phyloP scores from a whole-genome alignment of 768 basidiomycete genomes.

The Leccinum sublutescens region DNA sequence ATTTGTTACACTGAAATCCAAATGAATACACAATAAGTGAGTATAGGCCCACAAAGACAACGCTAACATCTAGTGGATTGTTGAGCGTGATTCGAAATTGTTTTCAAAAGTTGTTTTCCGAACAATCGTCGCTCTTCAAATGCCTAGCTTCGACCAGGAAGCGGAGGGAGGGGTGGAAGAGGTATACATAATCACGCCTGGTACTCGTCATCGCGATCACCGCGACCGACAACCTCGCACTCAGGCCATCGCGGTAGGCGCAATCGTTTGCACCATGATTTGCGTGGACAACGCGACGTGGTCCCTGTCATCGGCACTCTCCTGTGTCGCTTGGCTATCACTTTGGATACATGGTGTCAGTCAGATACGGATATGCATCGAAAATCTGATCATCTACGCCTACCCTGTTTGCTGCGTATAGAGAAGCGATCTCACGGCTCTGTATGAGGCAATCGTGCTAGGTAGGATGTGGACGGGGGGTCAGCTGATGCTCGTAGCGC shows the following conservation, averaged over 20 bases:
- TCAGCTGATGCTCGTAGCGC: neutral
- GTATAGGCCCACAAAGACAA: neutral
- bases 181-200: neutral
- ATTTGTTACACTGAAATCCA: neutral
- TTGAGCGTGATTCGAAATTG: neutral
- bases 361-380: slow-evolving; percentile 27
- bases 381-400: neutral
- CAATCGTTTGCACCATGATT: neutral
- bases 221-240: too few relatives aligned
- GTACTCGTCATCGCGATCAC: neutral
- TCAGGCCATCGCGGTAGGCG: neutral
- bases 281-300: neutral
- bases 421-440: slow-evolving; percentile 21
- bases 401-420: neutral
- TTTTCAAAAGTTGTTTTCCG: neutral
- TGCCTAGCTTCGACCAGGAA: neutral
- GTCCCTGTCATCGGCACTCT: neutral
- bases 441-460: slow-evolving; percentile 17
- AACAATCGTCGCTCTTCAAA: neutral
- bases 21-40: neutral
- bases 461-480: too few relatives aligned
- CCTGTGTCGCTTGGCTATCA: neutral
- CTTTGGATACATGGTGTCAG: neutral
- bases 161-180: neutral
- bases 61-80: neutral